Conservation (phyloP, 768 basidiomycete genomes). For the Rossbeevera mucosa region DNA sequence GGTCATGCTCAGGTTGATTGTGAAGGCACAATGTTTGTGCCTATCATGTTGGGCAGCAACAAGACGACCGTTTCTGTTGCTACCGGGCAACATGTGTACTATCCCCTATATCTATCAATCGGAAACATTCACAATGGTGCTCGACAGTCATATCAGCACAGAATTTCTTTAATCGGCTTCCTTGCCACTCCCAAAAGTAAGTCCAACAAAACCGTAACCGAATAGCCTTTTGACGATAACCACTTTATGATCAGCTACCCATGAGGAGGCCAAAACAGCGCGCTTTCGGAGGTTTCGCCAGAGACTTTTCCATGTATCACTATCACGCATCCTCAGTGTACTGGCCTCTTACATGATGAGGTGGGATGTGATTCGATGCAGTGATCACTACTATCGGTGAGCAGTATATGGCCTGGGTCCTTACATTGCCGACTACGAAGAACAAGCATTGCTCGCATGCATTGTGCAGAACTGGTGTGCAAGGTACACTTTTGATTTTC, state of each 20-base stretch:
- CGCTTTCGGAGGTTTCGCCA: background rate
- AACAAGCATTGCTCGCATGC: background rate
- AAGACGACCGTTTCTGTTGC: background rate
- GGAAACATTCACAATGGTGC: slow-evolving; percentile 3
- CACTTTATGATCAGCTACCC: background rate
- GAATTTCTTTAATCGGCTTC: background rate
- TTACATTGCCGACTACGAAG: background rate
- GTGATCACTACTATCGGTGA: background rate
- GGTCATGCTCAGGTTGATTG: background rate
- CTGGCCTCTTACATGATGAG: background rate
- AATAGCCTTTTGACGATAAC: too few relatives aligned
- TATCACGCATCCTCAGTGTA: background rate
- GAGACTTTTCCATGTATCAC: background rate
- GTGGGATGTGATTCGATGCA: background rate
- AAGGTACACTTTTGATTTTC: background rate
- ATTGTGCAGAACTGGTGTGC: background rate
- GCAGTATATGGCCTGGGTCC: background rate
- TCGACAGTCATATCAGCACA: background rate
- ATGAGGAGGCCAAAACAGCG: background rate
- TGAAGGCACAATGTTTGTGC: background rate
- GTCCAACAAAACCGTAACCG: background rate
- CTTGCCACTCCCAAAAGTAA: slow-evolving; percentile 5
- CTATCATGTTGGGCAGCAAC: background rate
- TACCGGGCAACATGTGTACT: slow-evolving; percentile 3
- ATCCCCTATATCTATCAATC: background rate